Evolutionary conservation across 73 alveolate genomes (phyloP), one percentile per base, ranked within the genome.

Genomic region (Stentor coeruleus): DNA sequence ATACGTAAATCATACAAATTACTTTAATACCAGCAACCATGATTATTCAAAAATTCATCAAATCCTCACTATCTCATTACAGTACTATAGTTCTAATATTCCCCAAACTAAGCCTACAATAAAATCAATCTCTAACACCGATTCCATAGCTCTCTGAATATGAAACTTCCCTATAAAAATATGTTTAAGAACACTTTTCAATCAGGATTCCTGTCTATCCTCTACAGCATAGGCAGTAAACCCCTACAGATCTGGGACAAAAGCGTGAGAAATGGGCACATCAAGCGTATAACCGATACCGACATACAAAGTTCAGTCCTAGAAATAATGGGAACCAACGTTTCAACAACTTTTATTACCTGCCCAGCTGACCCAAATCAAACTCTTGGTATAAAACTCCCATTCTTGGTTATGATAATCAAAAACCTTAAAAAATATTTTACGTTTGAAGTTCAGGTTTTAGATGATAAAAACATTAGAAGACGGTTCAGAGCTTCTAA

Each of bases 401-500:
- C 98, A 35, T 93, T 93, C 92, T 77, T 93, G 86, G 98, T 93
- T 60, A 88, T 93, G 90, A 91, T 93, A 91, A 87, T 92, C 75
- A 92, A 92, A 87, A 90, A 92, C 86, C n/a, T 93, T 55, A 93
- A 93, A 91, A 93, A 93, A 88, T 93, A 93, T 83, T 93, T 93
- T 89, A 93, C 98, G n/a, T 93, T 93, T 82, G 98, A 93, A 82
- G 98, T 93, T 58, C 93, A 93, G 77, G 98, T 93, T 15, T 89
- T 93, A 76, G 98, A 93, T 81, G 98, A 93, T 85, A 93, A 93
- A 86, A 93, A 91, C 84, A 96, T 93, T 42, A 93, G 95, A 75
- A 85, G 98, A 77, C 84, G 98, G 58, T 93, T 93, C 91, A 85
- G 98, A 82, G 98, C 98, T n/a, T 93, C 98, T 11, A 93, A 93